phyloP scores from a whole-genome alignment of 495 filamentous ascomycete species.

The Xylaria scruposa region DNA sequence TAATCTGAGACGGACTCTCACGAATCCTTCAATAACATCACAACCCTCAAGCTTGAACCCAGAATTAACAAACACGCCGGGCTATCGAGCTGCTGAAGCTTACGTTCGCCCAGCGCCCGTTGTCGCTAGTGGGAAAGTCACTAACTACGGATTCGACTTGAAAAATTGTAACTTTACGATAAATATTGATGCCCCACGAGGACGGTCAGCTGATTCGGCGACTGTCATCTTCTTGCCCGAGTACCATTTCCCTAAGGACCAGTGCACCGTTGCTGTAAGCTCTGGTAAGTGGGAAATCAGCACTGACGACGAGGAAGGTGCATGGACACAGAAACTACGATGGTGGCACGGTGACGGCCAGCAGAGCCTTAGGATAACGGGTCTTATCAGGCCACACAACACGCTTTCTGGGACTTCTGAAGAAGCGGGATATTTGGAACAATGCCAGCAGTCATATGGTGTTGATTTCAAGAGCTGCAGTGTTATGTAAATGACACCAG shows the following conservation, averaged over 20 bases:
- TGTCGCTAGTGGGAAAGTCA: constrained; percentile 69
- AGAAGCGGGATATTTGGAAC: constrained; percentile 56
- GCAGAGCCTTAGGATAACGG: constrained; percentile 79
- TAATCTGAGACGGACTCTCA: constrained; percentile 76
- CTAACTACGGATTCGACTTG: constrained; percentile 78
- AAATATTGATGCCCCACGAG: constrained; percentile 60
- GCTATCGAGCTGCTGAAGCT: constrained; percentile 89
- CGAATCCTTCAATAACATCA: constrained; percentile 73
- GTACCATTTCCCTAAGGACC: constrained; percentile 85
- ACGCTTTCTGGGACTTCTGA: constrained; percentile 43
- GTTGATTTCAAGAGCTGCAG: constrained; percentile 45
- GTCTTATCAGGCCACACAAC: constrained; percentile 62
- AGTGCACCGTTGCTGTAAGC: constrained; percentile 72
- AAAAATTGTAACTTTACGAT: constrained; percentile 75
- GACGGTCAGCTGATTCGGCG: constrained; percentile 64
- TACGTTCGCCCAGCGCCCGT: constrained; percentile 88
- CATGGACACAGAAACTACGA: constrained; percentile 72
- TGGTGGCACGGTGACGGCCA: constrained; percentile 93
- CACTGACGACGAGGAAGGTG: constrained; percentile 68
- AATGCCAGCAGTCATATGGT: constrained; percentile 49
- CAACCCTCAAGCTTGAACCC: constrained; percentile 56
- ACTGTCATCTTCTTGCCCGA: constrained; percentile 90
- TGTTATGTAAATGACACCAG: constrained; percentile 46
- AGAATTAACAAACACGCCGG: constrained; percentile 64
- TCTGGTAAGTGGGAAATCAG: constrained; percentile 90